These are phyloP conservation scores for Plasmodium gonderi DNA, from an alignment of 169 alveolate genomes.

Conservation along the genomic window DNA sequence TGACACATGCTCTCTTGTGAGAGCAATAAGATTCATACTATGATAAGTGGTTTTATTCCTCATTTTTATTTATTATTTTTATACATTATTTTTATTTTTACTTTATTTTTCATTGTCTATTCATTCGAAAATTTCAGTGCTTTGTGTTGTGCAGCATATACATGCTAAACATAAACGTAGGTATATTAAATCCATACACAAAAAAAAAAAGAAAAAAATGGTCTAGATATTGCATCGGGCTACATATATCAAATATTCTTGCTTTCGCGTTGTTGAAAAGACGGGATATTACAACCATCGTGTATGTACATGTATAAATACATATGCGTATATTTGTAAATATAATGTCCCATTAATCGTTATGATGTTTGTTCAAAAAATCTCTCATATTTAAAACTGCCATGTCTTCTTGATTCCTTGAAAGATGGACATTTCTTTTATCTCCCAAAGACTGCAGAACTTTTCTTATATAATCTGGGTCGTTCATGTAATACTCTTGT, in stretches of 20 bases:
- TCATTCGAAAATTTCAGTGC: not conserved
- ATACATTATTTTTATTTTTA: not conserved
- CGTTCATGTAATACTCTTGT: not conserved
- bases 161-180: not conserved
- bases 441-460: constrained; percentile 35
- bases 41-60: not conserved
- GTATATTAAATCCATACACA: not conserved
- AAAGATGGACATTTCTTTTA: not conserved
- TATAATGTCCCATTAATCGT: no score
- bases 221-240: not conserved
- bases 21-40: not conserved
- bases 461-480: constrained; percentile 19
- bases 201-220: not conserved
- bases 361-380: not conserved
- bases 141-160: not conserved
- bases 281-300: not conserved
- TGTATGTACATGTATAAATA: not conserved
- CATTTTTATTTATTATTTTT: not conserved
- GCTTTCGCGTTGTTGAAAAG: not conserved
- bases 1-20: not conserved
- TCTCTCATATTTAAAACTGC: constrained; percentile 24
- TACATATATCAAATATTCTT: not conserved
- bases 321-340: not conserved
- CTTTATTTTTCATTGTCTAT: not conserved
- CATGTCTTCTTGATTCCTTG: constrained; percentile 34